phyloP scores from a whole-genome alignment of 148 eudicot species.

The Limonium bicolor region DNA sequence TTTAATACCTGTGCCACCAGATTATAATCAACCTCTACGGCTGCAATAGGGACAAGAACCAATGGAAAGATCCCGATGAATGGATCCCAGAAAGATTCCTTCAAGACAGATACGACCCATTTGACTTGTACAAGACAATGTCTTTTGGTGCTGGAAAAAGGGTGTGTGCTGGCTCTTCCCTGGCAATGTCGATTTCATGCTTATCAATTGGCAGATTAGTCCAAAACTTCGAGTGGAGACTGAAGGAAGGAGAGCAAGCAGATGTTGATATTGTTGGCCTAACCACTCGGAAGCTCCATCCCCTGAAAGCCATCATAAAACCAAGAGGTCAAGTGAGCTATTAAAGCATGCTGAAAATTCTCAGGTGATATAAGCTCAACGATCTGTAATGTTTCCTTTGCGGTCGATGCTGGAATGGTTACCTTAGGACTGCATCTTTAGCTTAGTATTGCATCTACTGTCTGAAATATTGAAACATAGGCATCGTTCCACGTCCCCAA shows the following conservation, averaged over 20 bases:
- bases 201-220: constrained; percentile 52
- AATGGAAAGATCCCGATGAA: constrained; percentile 61
- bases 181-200: constrained; percentile 48
- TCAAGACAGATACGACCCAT: constrained; percentile 13
- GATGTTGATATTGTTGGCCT: constrained; percentile 55
- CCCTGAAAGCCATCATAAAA: constrained; percentile 36
- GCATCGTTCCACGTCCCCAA: too few relatives aligned
- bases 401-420: too few relatives aligned
- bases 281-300: constrained; percentile 52
- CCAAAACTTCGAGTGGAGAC: constrained; percentile 67
- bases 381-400: too few relatives aligned
- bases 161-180: constrained; percentile 65
- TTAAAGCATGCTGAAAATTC: too few relatives aligned
- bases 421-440: too few relatives aligned
- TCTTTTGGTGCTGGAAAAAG: constrained; percentile 85
- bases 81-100: constrained; percentile 84
- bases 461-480: too few relatives aligned
- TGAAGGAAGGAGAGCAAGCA: constrained; percentile 47
- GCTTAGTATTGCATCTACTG: too few relatives aligned
- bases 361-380: too few relatives aligned
- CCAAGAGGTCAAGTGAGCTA: constrained; percentile 14
- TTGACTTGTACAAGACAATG: constrained; percentile 65
- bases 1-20: constrained; percentile 15
- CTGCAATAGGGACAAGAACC: constrained; percentile 57
- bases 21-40: constrained; percentile 65